Base-by-base conservation (phyloP, 495 filamentous ascomycete genomes). In the Rhizodiscina lignyota region DNA sequence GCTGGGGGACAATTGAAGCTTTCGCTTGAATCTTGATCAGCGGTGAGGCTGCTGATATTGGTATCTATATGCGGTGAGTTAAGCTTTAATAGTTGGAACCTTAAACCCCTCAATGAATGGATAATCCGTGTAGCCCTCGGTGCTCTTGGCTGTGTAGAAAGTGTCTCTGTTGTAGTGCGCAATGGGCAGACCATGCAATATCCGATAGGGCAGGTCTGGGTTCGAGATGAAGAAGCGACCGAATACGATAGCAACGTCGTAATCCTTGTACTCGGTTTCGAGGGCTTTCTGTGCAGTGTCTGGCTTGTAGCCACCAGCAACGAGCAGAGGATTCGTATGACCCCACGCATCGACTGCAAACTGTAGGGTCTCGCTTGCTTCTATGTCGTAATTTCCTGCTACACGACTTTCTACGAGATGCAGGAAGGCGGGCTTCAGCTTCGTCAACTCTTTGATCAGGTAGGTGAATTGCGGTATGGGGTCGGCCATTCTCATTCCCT, bases 161-260 rank as follows among this genome's bases (percentile, higher is more conserved):
- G 59, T 63, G 0, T 55, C 47, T 2, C 70, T 51, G 35, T 81
- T 48, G 48, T 79, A 81, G 13, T 50, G 50, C 18, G 49, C 58
- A 21, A 83, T 52, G 18, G 52, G 46, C 28, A 82, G 59, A 0
- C 65, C 67, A 31, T 74, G 47, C 52, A 63, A 52, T 4, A 84
- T 36, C 36, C 70, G 59, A 47, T 72, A 81, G 2, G 66, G 60
- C 43, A 87, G 47, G 50, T 85, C 80, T 1, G 80, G 80, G 37
- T 70, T 85, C 36, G 74, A 60, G 36, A 79, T 77, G 42, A 72
- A 87, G 22, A 58, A 62, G 24, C 74, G 51, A 12, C 78, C 78
- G 53, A 77, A 77, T 0, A 61, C 67, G 28, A 55, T 42, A 1
- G 48, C 42, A 10, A 59, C 51, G 30, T 77, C 60, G 43, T 63